Conservation (phyloP, 129 eudicot species). For the Centaurea solstitialis region DNA sequence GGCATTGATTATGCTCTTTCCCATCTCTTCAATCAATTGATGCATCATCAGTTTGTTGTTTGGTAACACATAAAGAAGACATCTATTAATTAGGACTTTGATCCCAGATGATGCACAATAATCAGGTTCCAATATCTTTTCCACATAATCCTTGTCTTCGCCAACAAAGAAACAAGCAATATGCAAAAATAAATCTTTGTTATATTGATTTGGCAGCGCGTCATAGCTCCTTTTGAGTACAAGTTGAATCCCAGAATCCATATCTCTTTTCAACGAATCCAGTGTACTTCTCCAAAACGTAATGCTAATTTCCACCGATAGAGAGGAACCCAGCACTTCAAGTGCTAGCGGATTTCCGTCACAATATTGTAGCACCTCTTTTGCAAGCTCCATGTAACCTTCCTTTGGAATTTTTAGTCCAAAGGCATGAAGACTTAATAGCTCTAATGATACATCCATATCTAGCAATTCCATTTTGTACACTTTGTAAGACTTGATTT, state of each 20-base stretch:
- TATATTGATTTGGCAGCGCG: neutral
- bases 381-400: conserved; percentile 6
- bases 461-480: neutral
- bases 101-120: conserved; percentile 23
- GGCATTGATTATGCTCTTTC: conserved; percentile 1
- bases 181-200: conserved; percentile 12
- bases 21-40: conserved; percentile 21
- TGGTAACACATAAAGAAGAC: conserved; percentile 12
- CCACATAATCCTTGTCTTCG: conserved; percentile 6
- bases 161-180: conserved; percentile 36
- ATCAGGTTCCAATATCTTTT: conserved; percentile 9
- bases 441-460: conserved; percentile 5
- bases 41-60: conserved; percentile 23
- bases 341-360: conserved; percentile 35
- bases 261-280: conserved; percentile 10
- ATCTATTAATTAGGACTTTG: conserved; percentile 14
- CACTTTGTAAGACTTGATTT: too few species aligned
- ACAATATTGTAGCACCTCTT: conserved; percentile 15
- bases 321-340: conserved; percentile 29
- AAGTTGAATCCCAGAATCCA: neutral
- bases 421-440: conserved; percentile 36
- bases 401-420: conserved; percentile 1
- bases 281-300: conserved; percentile 14
- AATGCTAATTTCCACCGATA: neutral
- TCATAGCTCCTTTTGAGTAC: conserved; percentile 5